phyloP scores from a whole-genome alignment of 2,329 filamentous ascomycete genomes.

The Xylariaceae sp. region DNA sequence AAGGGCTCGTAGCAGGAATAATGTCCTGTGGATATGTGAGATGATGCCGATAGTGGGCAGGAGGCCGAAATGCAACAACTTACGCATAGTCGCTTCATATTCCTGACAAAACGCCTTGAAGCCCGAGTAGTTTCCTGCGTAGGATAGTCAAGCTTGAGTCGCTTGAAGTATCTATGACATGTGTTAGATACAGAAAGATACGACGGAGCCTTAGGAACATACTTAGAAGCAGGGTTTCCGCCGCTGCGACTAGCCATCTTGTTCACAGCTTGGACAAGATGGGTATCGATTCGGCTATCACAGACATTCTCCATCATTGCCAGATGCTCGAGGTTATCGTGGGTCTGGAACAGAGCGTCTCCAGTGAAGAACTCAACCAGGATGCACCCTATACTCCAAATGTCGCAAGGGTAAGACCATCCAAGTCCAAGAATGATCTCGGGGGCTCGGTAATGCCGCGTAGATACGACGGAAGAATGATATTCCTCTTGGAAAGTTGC shows the following conservation, averaged over 20 bases:
- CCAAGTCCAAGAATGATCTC: constrained; percentile 68
- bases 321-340: constrained; percentile 67
- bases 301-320: constrained; percentile 74
- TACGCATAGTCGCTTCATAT: constrained; percentile 66
- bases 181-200: constrained; percentile 25
- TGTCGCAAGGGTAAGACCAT: constrained; percentile 69
- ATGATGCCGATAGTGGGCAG: background rate
- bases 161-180: constrained; percentile 58
- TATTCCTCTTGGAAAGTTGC: constrained; percentile 71
- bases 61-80: constrained; percentile 21
- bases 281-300: constrained; percentile 52
- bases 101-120: constrained; percentile 63
- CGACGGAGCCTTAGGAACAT: constrained; percentile 12
- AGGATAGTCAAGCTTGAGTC: constrained; percentile 62
- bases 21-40: constrained; percentile 50
- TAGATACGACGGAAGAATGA: constrained; percentile 67
- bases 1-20: constrained; percentile 55
- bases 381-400: constrained; percentile 72
- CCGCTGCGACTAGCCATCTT: constrained; percentile 53
- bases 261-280: constrained; percentile 54
- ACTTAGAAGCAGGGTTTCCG: constrained; percentile 63
- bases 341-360: constrained; percentile 67
- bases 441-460: constrained; percentile 64
- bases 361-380: constrained; percentile 69
- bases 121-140: constrained; percentile 59